Base-by-base conservation (phyloP, 768 basidiomycete genomes). In the Pleurotus pulmonarius region DNA sequence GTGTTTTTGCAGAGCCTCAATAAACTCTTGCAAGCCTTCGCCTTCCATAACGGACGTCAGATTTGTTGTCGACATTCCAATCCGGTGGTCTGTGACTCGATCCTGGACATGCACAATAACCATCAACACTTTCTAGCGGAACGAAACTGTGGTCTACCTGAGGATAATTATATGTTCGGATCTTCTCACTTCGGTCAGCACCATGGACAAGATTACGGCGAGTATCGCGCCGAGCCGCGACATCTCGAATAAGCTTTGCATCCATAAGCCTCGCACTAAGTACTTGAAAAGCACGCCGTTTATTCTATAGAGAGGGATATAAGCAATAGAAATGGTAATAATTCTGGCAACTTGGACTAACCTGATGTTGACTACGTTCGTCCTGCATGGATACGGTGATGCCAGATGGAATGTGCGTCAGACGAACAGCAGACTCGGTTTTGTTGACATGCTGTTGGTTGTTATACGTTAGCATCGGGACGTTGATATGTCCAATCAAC, bases 381-480 rank as follows among this genome's bases (percentile, higher is more conserved):
- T 99, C 95, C 73, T 99, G 97, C 92, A 98, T 98, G 6, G 94
- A 94, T 7, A 98, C 96, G 1, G 88, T 90, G 55, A 98, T 87
- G 0, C 96, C 94, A 3, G 93, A 90, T 1, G 97, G 96, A 12
- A 90, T 73, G 64, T 99, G 97, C 0, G 94, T 96, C 45, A 98
- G 70, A 1, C 97, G 87, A 18, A 99, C 94, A 2, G 97, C 96
- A 2, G 96, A 98, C 71, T 99, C 97, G 0, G 97, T 98, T 79
- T 89, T 92, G 74, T 99, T 99, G 64, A 98, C 97, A 71, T 98
- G 96, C 89, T 98, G 58, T 40, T 5, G 45, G 58, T 40, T 5
- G 45, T 9, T 48, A 48, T 11, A 4, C 9, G 29, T 16, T 18
- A 34, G 24, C 1, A 40, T 18, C 3, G 8, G 11, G 16, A 34